A percentile compares a stretch with the other conserved stretches of the same genome.
These are phyloP conservation scores for Amborella trichopoda DNA, from an alignment of 164 flowering plant genomes.

Conservation along the genomic window DNA sequence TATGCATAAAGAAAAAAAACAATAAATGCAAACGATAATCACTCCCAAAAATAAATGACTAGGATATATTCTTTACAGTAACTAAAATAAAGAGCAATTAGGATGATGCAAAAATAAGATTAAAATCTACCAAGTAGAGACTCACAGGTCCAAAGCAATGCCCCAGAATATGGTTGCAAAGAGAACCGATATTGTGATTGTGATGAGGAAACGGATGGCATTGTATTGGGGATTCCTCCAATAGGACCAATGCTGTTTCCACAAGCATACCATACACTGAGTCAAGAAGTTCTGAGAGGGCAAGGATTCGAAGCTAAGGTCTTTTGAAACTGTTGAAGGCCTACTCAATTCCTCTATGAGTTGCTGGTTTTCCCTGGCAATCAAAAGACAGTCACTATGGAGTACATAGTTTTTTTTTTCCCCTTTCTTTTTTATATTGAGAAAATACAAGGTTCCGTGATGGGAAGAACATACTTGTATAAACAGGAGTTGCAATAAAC, in stretches of 20 bases:
- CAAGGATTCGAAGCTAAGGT: conserved; percentile 55
- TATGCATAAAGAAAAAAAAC: too few relatives aligned
- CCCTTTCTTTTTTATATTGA: too few relatives aligned
- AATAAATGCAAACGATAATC: too few relatives aligned
- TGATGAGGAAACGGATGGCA: conserved; percentile 47
- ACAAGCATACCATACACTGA: conserved; percentile 79
- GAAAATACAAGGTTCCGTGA: too few relatives aligned
- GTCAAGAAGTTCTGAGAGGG: conserved; percentile 52
- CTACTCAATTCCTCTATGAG: conserved; percentile 47
- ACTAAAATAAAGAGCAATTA: too few relatives aligned
- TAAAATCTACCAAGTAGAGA: too few relatives aligned
- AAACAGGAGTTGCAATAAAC: conserved; percentile 5
- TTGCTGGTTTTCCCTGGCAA: conserved; percentile 57
- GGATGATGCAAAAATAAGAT: too few relatives aligned
- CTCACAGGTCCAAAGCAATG: too few relatives aligned
- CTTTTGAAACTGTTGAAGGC: conserved; percentile 50
- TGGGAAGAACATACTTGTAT: conserved; percentile 4
- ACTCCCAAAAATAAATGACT: too few relatives aligned
- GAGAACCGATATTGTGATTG: conserved; percentile 37
- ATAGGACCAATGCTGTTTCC: conserved; percentile 82
- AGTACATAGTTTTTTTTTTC: too few relatives aligned
- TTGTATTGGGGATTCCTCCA: conserved; percentile 78
- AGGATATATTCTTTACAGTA: too few relatives aligned
- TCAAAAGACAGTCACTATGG: too few relatives aligned
- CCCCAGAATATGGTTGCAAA: conserved; percentile 72